Evolutionary conservation across 2,329 filamentous ascomycete genomes (phyloP).

Genomic region (Fusarium tjaetaba): DNA sequence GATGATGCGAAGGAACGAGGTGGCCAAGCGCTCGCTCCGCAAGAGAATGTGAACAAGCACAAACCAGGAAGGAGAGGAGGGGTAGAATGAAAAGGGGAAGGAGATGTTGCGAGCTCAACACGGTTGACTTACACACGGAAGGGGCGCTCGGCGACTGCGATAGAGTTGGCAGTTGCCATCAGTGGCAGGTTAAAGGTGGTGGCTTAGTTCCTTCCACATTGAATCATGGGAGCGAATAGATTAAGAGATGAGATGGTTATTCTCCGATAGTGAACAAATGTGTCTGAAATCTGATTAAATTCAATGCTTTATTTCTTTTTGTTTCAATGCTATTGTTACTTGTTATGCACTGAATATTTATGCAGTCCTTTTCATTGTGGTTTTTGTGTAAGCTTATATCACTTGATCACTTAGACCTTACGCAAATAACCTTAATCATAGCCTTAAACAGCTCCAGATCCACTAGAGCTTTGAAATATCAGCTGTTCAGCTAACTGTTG

Average conservation of each 20-base stretch:
- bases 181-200: conserved; percentile 25
- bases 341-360: background rate
- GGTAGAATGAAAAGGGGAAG: background rate
- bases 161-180: conserved; percentile 32
- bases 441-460: background rate
- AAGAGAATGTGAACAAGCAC: background rate
- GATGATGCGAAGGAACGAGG: background rate
- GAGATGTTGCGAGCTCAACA: background rate
- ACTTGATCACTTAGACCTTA: background rate
- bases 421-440: background rate
- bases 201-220: conserved; percentile 5
- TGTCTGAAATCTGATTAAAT: rapidly evolving
- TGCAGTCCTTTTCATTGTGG: background rate
- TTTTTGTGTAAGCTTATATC: background rate
- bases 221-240: background rate
- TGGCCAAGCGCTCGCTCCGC: background rate
- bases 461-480: background rate
- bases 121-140: background rate
- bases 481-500: background rate
- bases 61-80: background rate
- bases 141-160: conserved; percentile 9
- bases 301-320: background rate
- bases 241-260: background rate
- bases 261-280: background rate
- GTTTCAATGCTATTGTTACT: background rate